These are phyloP conservation scores for Torulaspora indica DNA, from an alignment of 805 yeast species.

Conservation along the genomic window DNA sequence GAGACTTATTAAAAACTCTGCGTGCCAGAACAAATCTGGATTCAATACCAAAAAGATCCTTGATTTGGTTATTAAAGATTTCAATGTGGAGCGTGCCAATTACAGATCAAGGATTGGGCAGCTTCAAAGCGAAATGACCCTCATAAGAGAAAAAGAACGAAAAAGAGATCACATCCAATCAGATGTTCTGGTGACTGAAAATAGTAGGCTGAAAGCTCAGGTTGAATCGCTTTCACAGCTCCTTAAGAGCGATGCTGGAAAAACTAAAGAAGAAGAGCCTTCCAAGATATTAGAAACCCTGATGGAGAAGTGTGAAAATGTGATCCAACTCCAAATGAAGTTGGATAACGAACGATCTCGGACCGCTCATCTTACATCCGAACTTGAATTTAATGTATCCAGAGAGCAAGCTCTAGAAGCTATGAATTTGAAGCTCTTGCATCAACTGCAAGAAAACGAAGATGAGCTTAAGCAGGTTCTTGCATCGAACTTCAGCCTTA, in stretches of 20 bases:
- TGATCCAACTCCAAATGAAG: constrained; percentile 20
- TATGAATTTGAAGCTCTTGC: constrained; percentile 25
- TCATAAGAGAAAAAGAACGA: not conserved
- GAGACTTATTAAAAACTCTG: constrained; percentile 58
- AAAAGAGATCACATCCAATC: not conserved
- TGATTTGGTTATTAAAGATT: constrained; percentile 49
- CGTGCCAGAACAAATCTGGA: constrained; percentile 46
- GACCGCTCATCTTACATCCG: constrained; percentile 11
- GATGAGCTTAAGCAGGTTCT: constrained; percentile 18
- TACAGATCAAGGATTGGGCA: constrained; percentile 13
- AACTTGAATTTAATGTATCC: constrained; percentile 9
- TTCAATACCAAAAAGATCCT: constrained; percentile 32
- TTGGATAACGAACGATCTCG: constrained; percentile 21
- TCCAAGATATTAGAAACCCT: constrained; percentile 17
- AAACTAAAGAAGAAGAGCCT: constrained; percentile 5
- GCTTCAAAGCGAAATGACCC: constrained; percentile 13
- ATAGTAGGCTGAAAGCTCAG: constrained; percentile 14
- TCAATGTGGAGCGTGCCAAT: constrained; percentile 35
- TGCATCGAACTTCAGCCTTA: constrained; percentile 15
- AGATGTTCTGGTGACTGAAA: constrained; percentile 9
- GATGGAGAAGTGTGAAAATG: constrained; percentile 25
- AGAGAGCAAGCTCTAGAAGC: constrained; percentile 19
- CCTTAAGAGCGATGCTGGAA: constrained; percentile 4
- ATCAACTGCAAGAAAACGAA: constrained; percentile 23
- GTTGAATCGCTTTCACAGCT: constrained; percentile 14